phyloP scores from a whole-genome alignment of 768 basidiomycete species.

The Sporobolomyces phaffii region DNA sequence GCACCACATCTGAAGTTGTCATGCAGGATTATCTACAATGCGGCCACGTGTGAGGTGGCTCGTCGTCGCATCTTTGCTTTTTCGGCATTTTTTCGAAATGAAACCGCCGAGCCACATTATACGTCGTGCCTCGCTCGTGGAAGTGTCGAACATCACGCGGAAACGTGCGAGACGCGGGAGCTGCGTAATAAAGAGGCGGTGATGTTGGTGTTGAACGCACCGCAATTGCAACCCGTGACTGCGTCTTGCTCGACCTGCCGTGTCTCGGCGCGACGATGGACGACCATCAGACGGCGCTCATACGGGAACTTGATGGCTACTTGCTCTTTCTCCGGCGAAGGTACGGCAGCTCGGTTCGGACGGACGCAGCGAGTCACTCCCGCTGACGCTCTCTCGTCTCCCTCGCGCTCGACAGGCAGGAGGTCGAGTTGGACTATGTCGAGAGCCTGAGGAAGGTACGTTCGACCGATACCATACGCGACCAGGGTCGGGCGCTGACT shows the following conservation, averaged over 20 bases:
- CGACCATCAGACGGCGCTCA: conserved; percentile 1
- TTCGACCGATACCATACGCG: not conserved
- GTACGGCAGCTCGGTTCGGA: not conserved
- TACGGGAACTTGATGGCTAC: conserved; percentile 21
- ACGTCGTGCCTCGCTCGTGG: too few species aligned
- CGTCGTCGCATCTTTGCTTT: too few species aligned
- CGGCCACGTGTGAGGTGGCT: too few species aligned
- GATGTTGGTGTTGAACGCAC: too few species aligned
- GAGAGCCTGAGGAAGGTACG: conserved; percentile 36
- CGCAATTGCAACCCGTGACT: too few species aligned
- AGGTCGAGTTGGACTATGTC: conserved; percentile 37
- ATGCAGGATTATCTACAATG: too few species aligned
- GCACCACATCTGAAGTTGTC: too few species aligned
- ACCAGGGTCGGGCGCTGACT: not conserved
- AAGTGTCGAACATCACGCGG: not conserved
- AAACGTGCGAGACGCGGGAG: too few species aligned
- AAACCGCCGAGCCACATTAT: too few species aligned
- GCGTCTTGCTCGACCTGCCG: too few species aligned
- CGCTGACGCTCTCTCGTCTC: not conserved
- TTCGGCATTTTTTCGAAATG: too few species aligned
- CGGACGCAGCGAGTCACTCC: not conserved
- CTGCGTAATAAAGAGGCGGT: too few species aligned
- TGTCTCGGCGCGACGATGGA: conserved; percentile 3
- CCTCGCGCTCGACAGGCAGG: conserved; percentile 26
- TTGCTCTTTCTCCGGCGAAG: conserved; percentile 17